A percentile compares a stretch with the other conserved stretches of the same genome.
Conservation (phyloP, 2,329 filamentous ascomycete species). For the Shiraia bambusicola region DNA sequence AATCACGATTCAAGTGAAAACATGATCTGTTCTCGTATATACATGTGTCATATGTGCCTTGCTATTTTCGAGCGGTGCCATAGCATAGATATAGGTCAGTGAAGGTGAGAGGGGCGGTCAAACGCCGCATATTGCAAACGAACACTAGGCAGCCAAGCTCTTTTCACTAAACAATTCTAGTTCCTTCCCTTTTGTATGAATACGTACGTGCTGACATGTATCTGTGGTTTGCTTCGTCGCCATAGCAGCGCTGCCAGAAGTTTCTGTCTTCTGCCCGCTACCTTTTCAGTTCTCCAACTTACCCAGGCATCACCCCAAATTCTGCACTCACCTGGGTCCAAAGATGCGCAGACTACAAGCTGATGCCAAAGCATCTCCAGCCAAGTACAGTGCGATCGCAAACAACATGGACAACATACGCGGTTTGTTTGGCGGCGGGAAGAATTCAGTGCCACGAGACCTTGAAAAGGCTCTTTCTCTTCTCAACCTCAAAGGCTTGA, state of each 20-base stretch:
- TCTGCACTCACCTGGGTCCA: no score
- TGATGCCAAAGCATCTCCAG: not conserved
- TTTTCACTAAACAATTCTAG: no score
- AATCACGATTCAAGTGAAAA: no score
- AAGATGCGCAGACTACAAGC: not conserved
- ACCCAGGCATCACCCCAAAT: not conserved
- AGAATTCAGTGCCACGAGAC: slow-evolving; percentile 17
- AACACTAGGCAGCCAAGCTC: not conserved
- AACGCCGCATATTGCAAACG: not conserved
- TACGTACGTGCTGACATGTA: no score
- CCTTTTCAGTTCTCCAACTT: not conserved
- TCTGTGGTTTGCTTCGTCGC: not conserved
- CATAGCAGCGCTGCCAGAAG: not conserved
- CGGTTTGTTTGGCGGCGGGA: slow-evolving; percentile 16
- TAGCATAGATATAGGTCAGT: not conserved
- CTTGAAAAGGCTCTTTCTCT: slow-evolving; percentile 28
- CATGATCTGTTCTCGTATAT: no score
- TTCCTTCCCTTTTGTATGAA: no score
- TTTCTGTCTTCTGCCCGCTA: not conserved
- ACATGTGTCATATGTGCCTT: no score
- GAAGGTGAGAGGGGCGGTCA: not conserved
- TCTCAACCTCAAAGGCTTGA: slow-evolving; percentile 20
- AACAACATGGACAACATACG: slow-evolving; percentile 13
- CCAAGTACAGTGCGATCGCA: not conserved
- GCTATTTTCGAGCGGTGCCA: not conserved